These are phyloP conservation scores for Epichloe festucae DNA, from an alignment of 2,329 filamentous ascomycete species.

Conservation along the genomic window DNA sequence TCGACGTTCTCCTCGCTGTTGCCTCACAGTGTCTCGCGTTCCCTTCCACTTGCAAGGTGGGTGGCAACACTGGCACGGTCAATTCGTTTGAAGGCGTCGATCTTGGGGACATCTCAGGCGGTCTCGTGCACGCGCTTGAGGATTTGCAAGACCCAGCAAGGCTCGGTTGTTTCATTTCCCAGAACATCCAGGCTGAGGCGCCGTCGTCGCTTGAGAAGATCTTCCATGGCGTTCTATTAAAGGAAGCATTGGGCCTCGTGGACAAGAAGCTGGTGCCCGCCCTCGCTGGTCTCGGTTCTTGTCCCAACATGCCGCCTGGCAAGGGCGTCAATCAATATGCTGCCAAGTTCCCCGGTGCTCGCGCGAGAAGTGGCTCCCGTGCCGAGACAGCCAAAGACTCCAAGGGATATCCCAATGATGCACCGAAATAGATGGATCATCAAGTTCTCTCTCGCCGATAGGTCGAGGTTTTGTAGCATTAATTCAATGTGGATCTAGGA, in stretches of 20 bases:
- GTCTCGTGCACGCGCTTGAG: slow-evolving; percentile 25
- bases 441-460: too few relatives aligned
- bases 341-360: slow-evolving; percentile 2
- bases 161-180: slow-evolving; percentile 1
- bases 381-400: slow-evolving; percentile 4
- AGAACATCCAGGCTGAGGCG: slow-evolving; percentile 6
- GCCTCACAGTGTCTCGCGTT: slow-evolving; percentile 19
- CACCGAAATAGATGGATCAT: background rate
- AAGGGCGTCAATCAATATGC: slow-evolving; percentile 5
- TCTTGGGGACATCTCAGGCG: slow-evolving; percentile 28
- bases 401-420: slow-evolving; percentile 3
- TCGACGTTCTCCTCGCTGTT: slow-evolving; percentile 24
- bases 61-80: slow-evolving; percentile 35
- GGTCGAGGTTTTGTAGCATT: too few relatives aligned
- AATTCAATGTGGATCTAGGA: too few relatives aligned
- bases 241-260: slow-evolving; percentile 1
- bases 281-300: background rate
- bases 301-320: slow-evolving; percentile 5
- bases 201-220: slow-evolving; percentile 5
- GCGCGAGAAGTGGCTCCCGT: background rate
- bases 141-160: slow-evolving; percentile 1
- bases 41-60: slow-evolving; percentile 10
- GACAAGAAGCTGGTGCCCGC: background rate
- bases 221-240: slow-evolving; percentile 1
- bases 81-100: slow-evolving; percentile 36